Conservation (phyloP, 1,284 basidiomycete genomes). For the Trichosporon coremiiforme region DNA sequence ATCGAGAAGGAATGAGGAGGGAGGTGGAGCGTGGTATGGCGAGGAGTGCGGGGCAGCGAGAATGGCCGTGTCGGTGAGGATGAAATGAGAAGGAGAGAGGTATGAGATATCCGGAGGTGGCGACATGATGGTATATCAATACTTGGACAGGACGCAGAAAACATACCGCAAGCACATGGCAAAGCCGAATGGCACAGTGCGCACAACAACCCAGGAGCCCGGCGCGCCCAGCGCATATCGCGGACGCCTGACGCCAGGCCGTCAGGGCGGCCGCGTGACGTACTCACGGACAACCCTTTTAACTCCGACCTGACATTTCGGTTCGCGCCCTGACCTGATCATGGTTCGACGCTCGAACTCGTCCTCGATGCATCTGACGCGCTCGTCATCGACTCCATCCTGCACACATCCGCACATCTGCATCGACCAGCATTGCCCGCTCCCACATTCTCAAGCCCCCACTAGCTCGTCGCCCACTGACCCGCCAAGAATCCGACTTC, state of each 20-base stretch:
- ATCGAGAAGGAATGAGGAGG: background rate
- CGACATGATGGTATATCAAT: constrained; percentile 16
- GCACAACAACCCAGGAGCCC: background rate
- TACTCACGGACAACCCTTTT: constrained; percentile 16
- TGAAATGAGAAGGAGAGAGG: background rate
- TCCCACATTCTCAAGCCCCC: background rate
- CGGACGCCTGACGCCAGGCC: constrained; percentile 5
- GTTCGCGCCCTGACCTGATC: background rate
- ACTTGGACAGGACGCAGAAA: background rate
- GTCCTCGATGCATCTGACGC: constrained; percentile 2
- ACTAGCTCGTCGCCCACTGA: background rate
- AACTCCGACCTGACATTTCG: constrained; percentile 17
- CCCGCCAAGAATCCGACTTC: too few relatives aligned
- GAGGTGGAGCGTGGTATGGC: background rate
- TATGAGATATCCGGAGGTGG: constrained; percentile 17
- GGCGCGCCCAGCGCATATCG: constrained; percentile 6
- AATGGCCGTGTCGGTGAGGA: background rate
- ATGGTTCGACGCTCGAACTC: background rate
- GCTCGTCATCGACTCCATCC: background rate
- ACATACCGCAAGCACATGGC: constrained; percentile 15
- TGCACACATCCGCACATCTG: background rate
- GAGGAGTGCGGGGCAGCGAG: background rate
- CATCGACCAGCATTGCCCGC: background rate
- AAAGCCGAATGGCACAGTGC: background rate
- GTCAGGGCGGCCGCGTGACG: constrained; percentile 14